Evolutionary conservation across 257 asterid genomes (phyloP), one percentile per base, ranked within the genome.

Genomic region (Jacaranda mimosifolia): DNA sequence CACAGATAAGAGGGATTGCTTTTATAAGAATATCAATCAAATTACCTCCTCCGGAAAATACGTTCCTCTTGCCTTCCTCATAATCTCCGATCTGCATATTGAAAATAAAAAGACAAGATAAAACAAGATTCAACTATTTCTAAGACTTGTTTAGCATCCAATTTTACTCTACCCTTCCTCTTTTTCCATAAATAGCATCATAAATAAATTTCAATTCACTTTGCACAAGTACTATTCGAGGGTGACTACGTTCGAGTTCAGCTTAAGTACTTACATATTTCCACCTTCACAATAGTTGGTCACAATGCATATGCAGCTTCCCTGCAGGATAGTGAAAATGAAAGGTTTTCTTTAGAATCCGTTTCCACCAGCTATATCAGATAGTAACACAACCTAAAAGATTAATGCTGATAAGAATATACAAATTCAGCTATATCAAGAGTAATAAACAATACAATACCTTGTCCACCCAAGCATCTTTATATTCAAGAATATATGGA

Each of bases 391-490:
- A 51, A 15, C 10, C 48, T 45, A 66, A 63, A 63, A 55, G 60
- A 43, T 55, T 26, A 2, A 26, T 26, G 32, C 32, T 26, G 32
- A 26, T 26, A 26, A 26, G 32, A 26, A 26, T 26, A 26, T 26
- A 26, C 32, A 26, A 26, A 26, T 26, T 35, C 53, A 53, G 42
- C 13, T 17, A 5, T 21, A 74, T 42, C 73, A 56, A 65, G 68
- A 76, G 5, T 42, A 11, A 77, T 40, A 75, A 56, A 66, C 39
- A 11, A 17, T 4, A 51, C 0, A 46, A 40, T 90, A 91, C 99
- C 98, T 91, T 88, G 38, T 93, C 99, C 55, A 93, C 90, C 99
- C 99, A 96, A 76, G 96, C 91, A 86, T 93, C 98, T 80, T 90
- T 96, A 82, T 80, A 95, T 71, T 90, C 91, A 69, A 93, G 86